These are phyloP conservation scores for Cajanus cajan DNA, from an alignment of 306 rosid species.

Conservation along the genomic window DNA sequence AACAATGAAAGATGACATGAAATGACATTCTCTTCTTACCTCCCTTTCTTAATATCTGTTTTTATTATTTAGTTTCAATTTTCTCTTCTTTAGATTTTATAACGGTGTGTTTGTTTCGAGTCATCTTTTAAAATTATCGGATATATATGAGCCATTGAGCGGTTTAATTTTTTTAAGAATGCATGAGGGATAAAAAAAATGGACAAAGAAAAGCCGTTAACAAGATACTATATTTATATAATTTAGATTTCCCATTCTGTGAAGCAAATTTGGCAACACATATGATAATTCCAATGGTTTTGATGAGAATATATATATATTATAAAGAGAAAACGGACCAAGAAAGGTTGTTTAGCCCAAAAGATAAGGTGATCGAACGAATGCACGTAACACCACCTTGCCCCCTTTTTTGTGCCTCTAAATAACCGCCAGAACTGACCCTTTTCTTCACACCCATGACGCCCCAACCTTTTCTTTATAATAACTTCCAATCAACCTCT, in stretches of 20 bases:
- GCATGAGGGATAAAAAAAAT: too few species aligned
- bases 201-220: too few species aligned
- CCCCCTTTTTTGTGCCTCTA: slow-evolving; percentile 12
- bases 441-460: neutral
- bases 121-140: too few species aligned
- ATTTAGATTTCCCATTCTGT: neutral
- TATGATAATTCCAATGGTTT: neutral
- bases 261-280: neutral
- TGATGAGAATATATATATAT: neutral
- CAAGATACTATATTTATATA: too few species aligned
- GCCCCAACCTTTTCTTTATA: neutral
- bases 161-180: too few species aligned
- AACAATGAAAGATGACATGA: too few species aligned
- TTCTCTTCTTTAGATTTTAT: too few species aligned
- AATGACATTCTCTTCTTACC: too few species aligned
- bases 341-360: neutral
- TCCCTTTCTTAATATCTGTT: too few species aligned
- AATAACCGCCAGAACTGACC: slow-evolving; percentile 43
- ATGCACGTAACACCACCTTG: slow-evolving; percentile 25
- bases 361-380: neutral
- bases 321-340: neutral
- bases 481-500: slow-evolving; percentile 20
- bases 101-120: too few species aligned
- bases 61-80: too few species aligned
- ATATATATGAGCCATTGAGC: too few species aligned